Base-by-base conservation (phyloP, 2,329 filamentous ascomycete genomes). In the Sporothrix pallida region DNA sequence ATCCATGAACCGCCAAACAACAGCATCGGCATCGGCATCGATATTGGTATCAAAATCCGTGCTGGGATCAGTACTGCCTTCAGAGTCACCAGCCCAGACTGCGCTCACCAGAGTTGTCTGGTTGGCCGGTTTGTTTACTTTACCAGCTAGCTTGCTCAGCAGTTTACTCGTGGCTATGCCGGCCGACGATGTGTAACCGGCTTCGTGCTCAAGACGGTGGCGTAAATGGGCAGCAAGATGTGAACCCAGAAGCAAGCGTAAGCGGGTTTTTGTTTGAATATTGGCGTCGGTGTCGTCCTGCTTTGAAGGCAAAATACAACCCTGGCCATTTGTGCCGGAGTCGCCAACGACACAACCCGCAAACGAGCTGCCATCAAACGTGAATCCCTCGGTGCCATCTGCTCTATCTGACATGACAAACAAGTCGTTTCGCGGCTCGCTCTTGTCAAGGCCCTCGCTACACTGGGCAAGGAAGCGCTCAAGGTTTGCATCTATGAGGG, bases 161-260 rank as follows among this genome's bases (percentile, higher is more conserved):
- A 95, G 82, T 81, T 98, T 98, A 79, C 92, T 95, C 0, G 93
- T 97, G 2, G 94, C 92, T 26, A 98, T 90, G 3, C 95, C 95
- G 58, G 93, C 94, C 0, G 95, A 95, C 42, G 92, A 92, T 0
- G 94, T 97, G 82, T 95, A 97, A 1, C 94, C 93, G 63, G 93
- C 86, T 63, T 90, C 85, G 17, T 23, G 56, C 78, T 97, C 92
- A 12, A 98, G 84, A 78, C 89, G 88, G 73, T 87, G 83, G 13
- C 95, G 90, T 37, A 98, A 81, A 79, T 95, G 86, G 44, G 88
- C 85, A 5, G 94, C 94, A 46, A 98, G 83, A 82, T 98, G 94
- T 12, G 94, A 96, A 4, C 90, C 95, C 9, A 98, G 84, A 13
- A 91, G 83, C 48, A 98, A 85, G 56, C 92, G 90, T 72, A 91